Base-by-base conservation (phyloP, 768 basidiomycete species). In the Podaxis rugospora region DNA sequence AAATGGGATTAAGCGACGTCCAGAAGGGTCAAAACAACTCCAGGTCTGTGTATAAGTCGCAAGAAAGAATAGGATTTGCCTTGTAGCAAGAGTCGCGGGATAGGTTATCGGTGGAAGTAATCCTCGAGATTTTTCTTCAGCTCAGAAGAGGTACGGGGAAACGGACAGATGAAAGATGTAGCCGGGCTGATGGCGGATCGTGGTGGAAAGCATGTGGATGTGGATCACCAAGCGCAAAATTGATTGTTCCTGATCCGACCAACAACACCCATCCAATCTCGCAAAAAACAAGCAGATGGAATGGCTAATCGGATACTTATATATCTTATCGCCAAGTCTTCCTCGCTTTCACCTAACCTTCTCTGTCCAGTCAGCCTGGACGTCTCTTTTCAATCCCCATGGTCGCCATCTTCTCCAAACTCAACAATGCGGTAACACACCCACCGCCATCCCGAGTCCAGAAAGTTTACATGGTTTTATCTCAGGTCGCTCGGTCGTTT, bases 401-500 rank as follows among this genome's bases (percentile, higher is more conserved):
- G 69, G 68, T 67, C 55, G 53, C 51, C 57, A 21, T 70, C 55
- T 25, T 71, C 23, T 61, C 69, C 39, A 66, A 55, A 40, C 51
- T 74, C 5, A 73, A 74, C 60, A 58, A 69, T 51, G 67, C 68
- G 56, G 77, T 78, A 56, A 54, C 69, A 66, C 2, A 39, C 27
- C 7, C 32, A 42, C 55, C 51, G n/a, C 27, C 13, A 14, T 46
- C 54, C 5, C n/a, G n/a, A 4, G 4, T 11, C 23, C 10, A 28
- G 55, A 62, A 47, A 63, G 39, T 35, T 47, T 59, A 47, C 40
- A 21, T 23, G 44, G 27, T 23, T 2, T 49, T 60, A 62, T 25
- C n/a, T 37, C 57, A 83, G 82, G 75, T 82, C 49, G 83, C 82
- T 18, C 69, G 69, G 60, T 76, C 79, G 14, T 70, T 74, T 59